Base-by-base conservation (phyloP, 164 flowering plant genomes). In the Tinospora cordifolia region DNA sequence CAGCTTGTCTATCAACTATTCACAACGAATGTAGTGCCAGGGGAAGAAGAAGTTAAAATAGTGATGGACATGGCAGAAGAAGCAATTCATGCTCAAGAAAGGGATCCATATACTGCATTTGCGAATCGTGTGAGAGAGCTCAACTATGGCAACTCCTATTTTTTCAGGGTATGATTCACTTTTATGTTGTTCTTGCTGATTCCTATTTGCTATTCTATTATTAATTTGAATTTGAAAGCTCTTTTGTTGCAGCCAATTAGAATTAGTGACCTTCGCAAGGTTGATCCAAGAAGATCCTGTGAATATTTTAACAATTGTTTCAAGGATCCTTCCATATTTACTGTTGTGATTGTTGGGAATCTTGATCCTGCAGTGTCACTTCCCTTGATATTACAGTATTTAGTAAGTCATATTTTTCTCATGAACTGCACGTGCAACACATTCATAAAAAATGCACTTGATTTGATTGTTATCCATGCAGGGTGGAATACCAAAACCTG, bases 21-120 rank as follows among this genome's bases (percentile, higher is more conserved):
- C 73, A 87, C 89, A 39, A 90, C 96, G 49, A 81, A 83, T 63
- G 87, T 90, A 41, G 80, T 75, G 74, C 97, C 97, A 40, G 86
- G 87, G 74, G 97, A 87, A 73, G 96, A 92, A 75, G 94, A 93
- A 73, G 91, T 93, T 54, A 87, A 85, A 78, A 81, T 88, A 71
- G 97, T 91, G 72, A 91, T 91, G 96, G 94, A 93, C 81, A 93
- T 93, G 98, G 86, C 96, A 3, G 89, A 91, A 83, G 98, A 90
- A 83, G 86, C 88, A 27, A 85, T 93, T 58, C 87, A 78, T 79
- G 97, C 98, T 75, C 97, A 88, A 82, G 96, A 93, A 75, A 87
- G 98, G 77, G 98, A 93, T 79, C 98, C 98, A 21, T 86, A 85
- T 75, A 91, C 96, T 79, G 96, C 85, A 71, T 93, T 93, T 84